Base-by-base conservation (phyloP, 31 red algal species). In the Odonthalia washingtoniensis region DNA sequence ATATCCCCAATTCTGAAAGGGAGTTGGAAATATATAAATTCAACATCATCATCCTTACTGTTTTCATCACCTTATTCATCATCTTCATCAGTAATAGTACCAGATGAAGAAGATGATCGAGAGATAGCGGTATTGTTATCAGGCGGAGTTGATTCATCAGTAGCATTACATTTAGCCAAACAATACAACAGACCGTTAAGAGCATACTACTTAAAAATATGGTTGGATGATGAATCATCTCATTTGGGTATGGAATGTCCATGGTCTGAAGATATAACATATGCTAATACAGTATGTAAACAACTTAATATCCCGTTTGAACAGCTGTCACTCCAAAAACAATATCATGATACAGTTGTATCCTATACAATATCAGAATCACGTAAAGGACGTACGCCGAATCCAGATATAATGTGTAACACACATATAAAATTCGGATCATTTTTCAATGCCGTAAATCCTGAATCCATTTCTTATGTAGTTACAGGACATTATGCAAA, bases 101-200 rank as follows among this genome's bases (percentile, higher is more conserved):
- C 95, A 49, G 46, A 40, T 67, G 97, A 94, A n/a, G n/a, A n/a
- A n/a, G n/a, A n/a, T n/a, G n/a, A n/a, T n/a, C n/a, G n/a, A n/a
- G 49, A 57, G 9, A 89, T 99, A 1, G 68, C 95, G 32, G 69
- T 99, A 17, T 37, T 70, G 12, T 27, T 70, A 34, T 99, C 98
- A 0, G 98, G 98, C 2, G 98, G 98, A 6, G 98, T 99, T 21
- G 98, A 99, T 67, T 95, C 92, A 14, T 96, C 98, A 16, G 98
- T 97, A 0, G 95, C 98, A 0, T 70, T 97, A 81, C 83, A 78
- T 36, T 62, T 82, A 28, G 62, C 89, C 16, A 65, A 92, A 26
- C 92, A 97, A 45, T 46, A 35, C 61, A 95, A 95, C 4, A 76
- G 72, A 67, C 31, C 52, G 41, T 43, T 75, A 37, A 65, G 73